These are phyloP conservation scores for Blastocystis hominis DNA, from an alignment of 352 stramenopile genomes.

Conservation along the genomic window DNA sequence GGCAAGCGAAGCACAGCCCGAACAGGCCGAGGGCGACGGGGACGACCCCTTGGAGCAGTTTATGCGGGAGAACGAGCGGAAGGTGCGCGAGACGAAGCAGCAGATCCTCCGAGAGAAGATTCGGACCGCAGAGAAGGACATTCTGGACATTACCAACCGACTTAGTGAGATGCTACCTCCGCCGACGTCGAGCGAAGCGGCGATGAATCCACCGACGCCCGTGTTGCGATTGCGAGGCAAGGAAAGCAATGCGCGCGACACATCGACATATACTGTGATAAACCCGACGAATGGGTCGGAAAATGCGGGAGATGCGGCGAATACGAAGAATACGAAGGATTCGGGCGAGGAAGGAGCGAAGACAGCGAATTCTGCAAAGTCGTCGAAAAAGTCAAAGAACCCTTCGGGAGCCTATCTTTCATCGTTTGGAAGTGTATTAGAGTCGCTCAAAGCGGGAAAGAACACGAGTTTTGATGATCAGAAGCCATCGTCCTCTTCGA, in stretches of 20 bases:
- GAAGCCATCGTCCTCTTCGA: background rate
- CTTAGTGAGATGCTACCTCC: background rate
- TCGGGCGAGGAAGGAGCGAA: no score
- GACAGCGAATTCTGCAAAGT: background rate
- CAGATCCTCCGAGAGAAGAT: slow-evolving; percentile 45
- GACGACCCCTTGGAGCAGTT: slow-evolving; percentile 35
- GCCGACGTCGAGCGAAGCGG: background rate
- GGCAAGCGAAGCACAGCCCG: background rate
- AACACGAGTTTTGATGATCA: slow-evolving; percentile 38
- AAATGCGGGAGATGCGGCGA: background rate
- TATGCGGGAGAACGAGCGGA: slow-evolving; percentile 36
- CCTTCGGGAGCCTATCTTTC: slow-evolving; percentile 13
- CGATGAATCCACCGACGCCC: background rate
- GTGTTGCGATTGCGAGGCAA: background rate
- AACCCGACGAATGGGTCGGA: background rate
- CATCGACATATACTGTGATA: slow-evolving; percentile 1
- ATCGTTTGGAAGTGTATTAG: slow-evolving; percentile 26
- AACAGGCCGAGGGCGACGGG: background rate
- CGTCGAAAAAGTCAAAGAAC: background rate
- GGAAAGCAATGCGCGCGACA: background rate
- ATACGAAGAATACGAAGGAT: background rate
- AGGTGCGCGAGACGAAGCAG: slow-evolving; percentile 32
- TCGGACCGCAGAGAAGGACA: background rate
- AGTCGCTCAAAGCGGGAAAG: slow-evolving; percentile 8
- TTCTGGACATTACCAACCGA: background rate